A percentile compares a stretch with the other conserved stretches of the same genome.
Evolutionary conservation across 345 rosid genomes (phyloP).

Genomic region (Eucalyptus sideroxylon): DNA sequence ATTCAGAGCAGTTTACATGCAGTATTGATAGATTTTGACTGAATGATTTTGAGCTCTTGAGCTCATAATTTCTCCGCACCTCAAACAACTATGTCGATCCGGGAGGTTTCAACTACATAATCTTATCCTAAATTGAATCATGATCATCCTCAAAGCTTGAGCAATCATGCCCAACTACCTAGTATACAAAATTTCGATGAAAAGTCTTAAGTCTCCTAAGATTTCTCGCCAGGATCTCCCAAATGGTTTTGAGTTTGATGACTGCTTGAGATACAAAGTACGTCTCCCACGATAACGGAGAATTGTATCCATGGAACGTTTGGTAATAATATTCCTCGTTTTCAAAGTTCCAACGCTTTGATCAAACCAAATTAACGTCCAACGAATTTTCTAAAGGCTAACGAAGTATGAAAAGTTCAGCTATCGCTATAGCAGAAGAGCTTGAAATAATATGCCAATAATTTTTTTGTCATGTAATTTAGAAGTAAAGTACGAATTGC

Average conservation of each 20-base stretch:
- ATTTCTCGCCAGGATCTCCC: not conserved
- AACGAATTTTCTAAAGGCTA: not conserved
- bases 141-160: not conserved
- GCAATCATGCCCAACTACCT: not conserved
- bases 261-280: not conserved
- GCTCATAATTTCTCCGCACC: not conserved
- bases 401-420: not conserved
- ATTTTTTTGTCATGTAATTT: not conserved
- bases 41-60: accelerated
- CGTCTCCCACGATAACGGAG: not conserved
- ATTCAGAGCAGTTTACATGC: not conserved
- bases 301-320: not conserved
- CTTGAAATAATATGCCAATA: not conserved
- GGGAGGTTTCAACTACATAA: not conserved
- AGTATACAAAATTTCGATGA: not conserved
- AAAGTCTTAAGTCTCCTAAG: not conserved
- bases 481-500: not conserved
- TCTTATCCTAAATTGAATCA: not conserved
- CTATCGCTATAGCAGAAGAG: not conserved
- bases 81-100: not conserved
- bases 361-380: not conserved
- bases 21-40: accelerated
- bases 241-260: not conserved
- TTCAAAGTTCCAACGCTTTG: not conserved
- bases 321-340: not conserved